Base-by-base conservation (phyloP, 2,329 filamentous ascomycete genomes). In the Nemania serpens region DNA sequence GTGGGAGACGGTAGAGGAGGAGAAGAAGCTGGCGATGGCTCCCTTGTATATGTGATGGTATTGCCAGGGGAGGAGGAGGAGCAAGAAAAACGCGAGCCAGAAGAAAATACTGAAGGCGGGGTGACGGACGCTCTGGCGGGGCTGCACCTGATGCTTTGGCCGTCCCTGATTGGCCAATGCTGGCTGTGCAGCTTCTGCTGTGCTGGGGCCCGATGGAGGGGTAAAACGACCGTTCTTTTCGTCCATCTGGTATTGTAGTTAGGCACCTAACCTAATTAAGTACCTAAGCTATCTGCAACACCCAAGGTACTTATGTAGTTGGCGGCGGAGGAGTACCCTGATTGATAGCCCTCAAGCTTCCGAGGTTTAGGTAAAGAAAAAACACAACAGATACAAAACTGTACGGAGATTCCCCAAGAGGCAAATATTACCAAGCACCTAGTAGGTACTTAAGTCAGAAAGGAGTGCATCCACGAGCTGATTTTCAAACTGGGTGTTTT, bases 41-140 rank as follows among this genome's bases (percentile, higher is more conserved):
- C 59, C 66, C 61, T 67, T 71, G 52, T 69, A 67, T 33, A 58
- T 63, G 25, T 66, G 52, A 41, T 70, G 52, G 56, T 71, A 68
- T 67, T 71, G 64, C 70, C 70, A 71, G 68, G 70, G 67, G 34
- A 69, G 65, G 52, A 74, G 64, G 59, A 73, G 68, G 58, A 74
- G 56, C 34, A 73, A 56, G 63, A 73, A 70, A 71, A 73, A 69
- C 39, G 70, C 50, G 53, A 71, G 63, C 58, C 68, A 65, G 68
- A 71, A 72, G 67, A 74, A 73, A 72, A 72, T 61, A 66, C 66
- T 69, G 62, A 72, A 64, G 65, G 70, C 66, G 71, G 71, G 72
- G 72, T 72, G 71, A 62, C 65, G 67, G 65, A 56, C 58, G 25
- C 45, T 55, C 58, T 65, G 67, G 70, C 68, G 71, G 71, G 71